Conservation (phyloP, 108 stramenopile species). For the Conticribra weissflogii region DNA sequence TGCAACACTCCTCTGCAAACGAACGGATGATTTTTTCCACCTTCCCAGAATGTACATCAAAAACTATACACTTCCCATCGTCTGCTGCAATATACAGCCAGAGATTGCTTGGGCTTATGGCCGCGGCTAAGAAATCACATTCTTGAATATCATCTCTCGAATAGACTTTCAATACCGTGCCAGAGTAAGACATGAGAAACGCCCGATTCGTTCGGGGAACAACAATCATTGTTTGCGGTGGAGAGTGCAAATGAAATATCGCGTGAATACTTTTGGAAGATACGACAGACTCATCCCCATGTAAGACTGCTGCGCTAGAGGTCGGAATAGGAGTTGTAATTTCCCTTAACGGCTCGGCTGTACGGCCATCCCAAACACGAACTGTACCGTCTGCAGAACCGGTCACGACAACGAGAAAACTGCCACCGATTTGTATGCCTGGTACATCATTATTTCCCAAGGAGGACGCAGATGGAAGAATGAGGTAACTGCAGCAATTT, state of each 20-base stretch:
- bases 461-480: constrained; percentile 13
- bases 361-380: constrained; percentile 85
- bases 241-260: constrained; percentile 61
- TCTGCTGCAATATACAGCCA: constrained; percentile 67
- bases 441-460: background rate
- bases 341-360: constrained; percentile 64
- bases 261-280: constrained; percentile 60
- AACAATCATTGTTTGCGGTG: constrained; percentile 67
- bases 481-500: constrained; percentile 65
- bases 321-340: constrained; percentile 53
- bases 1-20: constrained; percentile 59
- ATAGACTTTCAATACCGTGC: constrained; percentile 58
- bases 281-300: constrained; percentile 27
- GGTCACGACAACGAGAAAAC: constrained; percentile 68
- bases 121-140: constrained; percentile 68
- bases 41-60: constrained; percentile 59
- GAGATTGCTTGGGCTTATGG: constrained; percentile 64
- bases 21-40: constrained; percentile 58
- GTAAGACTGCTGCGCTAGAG: constrained; percentile 24
- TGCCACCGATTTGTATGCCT: background rate
- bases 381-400: constrained; percentile 92
- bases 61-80: constrained; percentile 71
- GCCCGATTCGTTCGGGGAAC: constrained; percentile 66
- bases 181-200: constrained; percentile 64
- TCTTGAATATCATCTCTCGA: constrained; percentile 47